A percentile compares a stretch with the other conserved stretches of the same genome.
Evolutionary conservation across 1,284 basidiomycete species (phyloP).

Genomic region (Pulchroboletus neoregius): DNA sequence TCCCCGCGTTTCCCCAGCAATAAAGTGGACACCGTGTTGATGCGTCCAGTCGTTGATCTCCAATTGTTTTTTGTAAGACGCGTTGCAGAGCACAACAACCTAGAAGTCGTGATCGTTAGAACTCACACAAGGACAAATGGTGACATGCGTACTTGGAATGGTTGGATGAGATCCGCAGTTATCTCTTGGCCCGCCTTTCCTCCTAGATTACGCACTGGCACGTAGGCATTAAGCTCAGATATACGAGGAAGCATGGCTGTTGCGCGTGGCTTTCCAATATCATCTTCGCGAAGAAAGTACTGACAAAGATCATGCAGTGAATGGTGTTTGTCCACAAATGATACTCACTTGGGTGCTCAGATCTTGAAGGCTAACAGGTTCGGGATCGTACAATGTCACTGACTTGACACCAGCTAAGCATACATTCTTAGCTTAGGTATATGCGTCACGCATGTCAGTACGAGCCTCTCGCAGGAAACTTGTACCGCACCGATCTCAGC

Average conservation of each 20-base stretch:
- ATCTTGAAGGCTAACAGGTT: constrained; percentile 82
- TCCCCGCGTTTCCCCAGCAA: constrained; percentile 89
- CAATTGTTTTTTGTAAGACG: constrained; percentile 76
- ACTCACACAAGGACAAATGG: neutral
- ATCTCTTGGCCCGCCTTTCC: constrained; percentile 70
- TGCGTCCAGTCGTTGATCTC: constrained; percentile 97
- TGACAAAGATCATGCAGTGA: constrained; percentile 34
- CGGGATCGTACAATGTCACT: constrained; percentile 94
- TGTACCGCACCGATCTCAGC: constrained; percentile 83
- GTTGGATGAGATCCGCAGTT: constrained; percentile 73
- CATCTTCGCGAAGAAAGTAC: constrained; percentile 92
- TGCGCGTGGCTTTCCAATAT: constrained; percentile 87
- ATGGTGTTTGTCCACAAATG: constrained; percentile 1
- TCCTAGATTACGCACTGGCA: constrained; percentile 82
- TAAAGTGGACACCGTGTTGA: constrained; percentile 85
- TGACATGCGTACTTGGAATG: constrained; percentile 70
- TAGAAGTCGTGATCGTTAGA: constrained; percentile 31
- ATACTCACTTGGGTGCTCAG: constrained; percentile 82
- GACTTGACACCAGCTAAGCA: constrained; percentile 97
- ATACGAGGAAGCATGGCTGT: constrained; percentile 85
- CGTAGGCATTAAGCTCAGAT: constrained; percentile 95
- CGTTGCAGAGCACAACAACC: constrained; percentile 88
- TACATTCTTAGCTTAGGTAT: constrained; percentile 86
- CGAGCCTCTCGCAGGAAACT: constrained; percentile 6
- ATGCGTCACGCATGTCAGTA: constrained; percentile 10